Conservation (phyloP, 176 grass and related monocot species). For the Pontederia crassipes region DNA sequence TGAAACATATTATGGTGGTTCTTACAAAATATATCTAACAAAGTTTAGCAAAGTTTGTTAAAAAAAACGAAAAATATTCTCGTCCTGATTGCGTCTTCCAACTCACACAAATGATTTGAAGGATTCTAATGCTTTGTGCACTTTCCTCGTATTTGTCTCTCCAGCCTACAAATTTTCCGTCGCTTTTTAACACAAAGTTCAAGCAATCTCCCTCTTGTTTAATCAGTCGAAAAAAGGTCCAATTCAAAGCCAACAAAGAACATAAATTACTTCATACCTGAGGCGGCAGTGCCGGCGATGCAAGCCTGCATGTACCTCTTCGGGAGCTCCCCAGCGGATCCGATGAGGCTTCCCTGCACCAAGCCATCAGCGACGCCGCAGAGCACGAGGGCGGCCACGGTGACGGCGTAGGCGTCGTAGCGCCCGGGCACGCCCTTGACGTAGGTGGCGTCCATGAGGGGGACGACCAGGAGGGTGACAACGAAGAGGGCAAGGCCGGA, state of each 20-base stretch:
- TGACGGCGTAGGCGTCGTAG: conserved; percentile 61
- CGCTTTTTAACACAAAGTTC: too few species aligned
- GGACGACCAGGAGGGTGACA: conserved; percentile 54
- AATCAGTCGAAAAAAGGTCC: background rate
- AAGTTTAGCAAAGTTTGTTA: too few species aligned
- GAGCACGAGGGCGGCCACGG: conserved; percentile 42
- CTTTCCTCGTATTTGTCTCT: too few species aligned
- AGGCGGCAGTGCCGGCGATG: conserved; percentile 69
- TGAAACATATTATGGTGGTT: too few species aligned
- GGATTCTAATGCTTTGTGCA: too few species aligned
- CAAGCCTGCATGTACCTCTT: conserved; percentile 87
- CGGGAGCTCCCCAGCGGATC: conserved; percentile 81
- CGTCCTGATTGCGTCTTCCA: too few species aligned
- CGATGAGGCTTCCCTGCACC: conserved; percentile 84
- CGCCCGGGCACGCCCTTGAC: conserved; percentile 41
- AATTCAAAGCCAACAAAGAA: background rate
- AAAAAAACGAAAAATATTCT: too few species aligned
- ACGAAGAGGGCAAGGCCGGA: conserved; percentile 55
- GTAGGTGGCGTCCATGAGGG: conserved; percentile 66
- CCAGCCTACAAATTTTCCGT: too few species aligned
- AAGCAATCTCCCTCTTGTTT: too few species aligned
- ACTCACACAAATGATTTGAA: too few species aligned
- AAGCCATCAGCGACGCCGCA: conserved; percentile 70
- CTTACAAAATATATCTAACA: too few species aligned
- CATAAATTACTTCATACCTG: conserved; percentile 18